These are phyloP conservation scores for Diaporthe vexans DNA, from an alignment of 2,329 filamentous ascomycete genomes.

Conservation along the genomic window DNA sequence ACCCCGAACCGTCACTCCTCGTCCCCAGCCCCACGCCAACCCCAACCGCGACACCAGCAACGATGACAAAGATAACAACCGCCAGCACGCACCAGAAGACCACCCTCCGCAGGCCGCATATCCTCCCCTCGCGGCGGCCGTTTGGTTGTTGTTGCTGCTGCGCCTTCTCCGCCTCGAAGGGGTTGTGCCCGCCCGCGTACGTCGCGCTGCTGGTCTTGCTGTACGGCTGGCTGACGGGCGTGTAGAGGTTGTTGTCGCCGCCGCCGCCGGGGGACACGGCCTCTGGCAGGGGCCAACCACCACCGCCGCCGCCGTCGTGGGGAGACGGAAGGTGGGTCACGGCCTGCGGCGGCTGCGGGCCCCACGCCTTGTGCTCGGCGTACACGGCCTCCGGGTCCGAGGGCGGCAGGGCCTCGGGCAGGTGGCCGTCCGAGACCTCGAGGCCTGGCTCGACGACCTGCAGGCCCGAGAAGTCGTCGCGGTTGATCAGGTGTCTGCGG, in stretches of 20 bases:
- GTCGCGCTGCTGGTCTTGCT: constrained; percentile 23
- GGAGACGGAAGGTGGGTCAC: neutral
- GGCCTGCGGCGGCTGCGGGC: constrained; percentile 8
- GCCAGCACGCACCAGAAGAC: constrained; percentile 50
- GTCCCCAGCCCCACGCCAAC: constrained; percentile 51
- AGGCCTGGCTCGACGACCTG: constrained; percentile 41
- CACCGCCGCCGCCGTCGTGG: neutral
- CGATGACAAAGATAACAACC: constrained; percentile 47
- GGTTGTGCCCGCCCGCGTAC: constrained; percentile 34
- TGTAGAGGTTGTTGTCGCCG: neutral
- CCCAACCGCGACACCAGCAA: constrained; percentile 50
- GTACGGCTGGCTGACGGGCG: neutral
- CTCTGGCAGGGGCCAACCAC: neutral
- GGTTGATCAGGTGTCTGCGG: constrained; percentile 5
- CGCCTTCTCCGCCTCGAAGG: constrained; percentile 20
- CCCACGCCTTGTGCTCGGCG: constrained; percentile 32
- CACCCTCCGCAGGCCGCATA: constrained; percentile 50
- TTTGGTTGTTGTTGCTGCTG: neutral
- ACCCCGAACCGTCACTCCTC: constrained; percentile 19
- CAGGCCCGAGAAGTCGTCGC: constrained; percentile 38
- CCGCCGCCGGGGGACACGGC: constrained; percentile 1
- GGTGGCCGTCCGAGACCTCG: constrained; percentile 37
- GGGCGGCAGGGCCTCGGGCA: constrained; percentile 31
- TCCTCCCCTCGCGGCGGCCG: constrained; percentile 34
- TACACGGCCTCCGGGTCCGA: neutral